phyloP scores from a whole-genome alignment of 192 early-diverging fungal species.

The Coemansia sp. region DNA sequence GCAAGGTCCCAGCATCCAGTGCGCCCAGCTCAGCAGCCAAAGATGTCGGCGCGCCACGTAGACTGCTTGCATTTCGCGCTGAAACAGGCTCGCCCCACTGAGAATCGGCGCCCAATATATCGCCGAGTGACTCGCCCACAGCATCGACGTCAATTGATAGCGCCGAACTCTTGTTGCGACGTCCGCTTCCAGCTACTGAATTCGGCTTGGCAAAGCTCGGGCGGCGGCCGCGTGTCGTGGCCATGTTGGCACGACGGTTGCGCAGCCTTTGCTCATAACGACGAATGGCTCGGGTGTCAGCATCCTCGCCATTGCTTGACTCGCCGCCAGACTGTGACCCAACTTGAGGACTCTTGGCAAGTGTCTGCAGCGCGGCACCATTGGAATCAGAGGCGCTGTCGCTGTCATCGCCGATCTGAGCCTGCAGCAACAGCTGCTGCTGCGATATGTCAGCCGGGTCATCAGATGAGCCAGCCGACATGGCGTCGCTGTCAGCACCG shows the following conservation, averaged over 20 bases:
- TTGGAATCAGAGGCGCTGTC: not conserved
- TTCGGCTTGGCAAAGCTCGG: not conserved
- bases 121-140: slow-evolving; percentile 42
- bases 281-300: slow-evolving; percentile 38
- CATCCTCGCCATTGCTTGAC: slow-evolving; percentile 13
- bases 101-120: slow-evolving; percentile 35
- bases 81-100: slow-evolving; percentile 42
- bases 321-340: not conserved
- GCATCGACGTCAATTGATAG: slow-evolving; percentile 24
- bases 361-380: not conserved
- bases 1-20: not conserved
- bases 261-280: slow-evolving; percentile 36
- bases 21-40: slow-evolving; percentile 34
- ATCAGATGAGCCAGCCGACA: slow-evolving; percentile 12
- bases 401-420: not conserved
- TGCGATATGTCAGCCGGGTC: not conserved
- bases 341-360: not conserved
- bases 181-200: not conserved
- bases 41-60: slow-evolving; percentile 17
- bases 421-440: not conserved
- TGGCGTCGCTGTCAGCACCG: slow-evolving; percentile 11
- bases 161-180: slow-evolving; percentile 8
- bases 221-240: slow-evolving; percentile 19
- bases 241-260: slow-evolving; percentile 23
- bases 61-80: slow-evolving; percentile 18